Evolutionary conservation across 192 early-diverging fungal genomes (phyloP).

Genomic region (Backusella morwellensis): DNA sequence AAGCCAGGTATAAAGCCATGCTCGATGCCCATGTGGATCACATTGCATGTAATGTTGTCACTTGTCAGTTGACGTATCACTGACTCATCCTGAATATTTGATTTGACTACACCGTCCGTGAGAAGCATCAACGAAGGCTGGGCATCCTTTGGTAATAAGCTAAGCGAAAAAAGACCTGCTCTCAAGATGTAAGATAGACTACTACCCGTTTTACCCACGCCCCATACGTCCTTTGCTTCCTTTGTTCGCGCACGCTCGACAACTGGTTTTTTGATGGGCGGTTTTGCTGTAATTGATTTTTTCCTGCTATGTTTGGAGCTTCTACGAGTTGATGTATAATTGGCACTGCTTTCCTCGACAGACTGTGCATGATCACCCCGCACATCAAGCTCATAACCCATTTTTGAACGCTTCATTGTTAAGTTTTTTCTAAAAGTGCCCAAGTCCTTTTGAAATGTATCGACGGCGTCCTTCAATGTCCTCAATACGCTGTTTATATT

Average conservation of each 20-base stretch:
- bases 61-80: constrained; percentile 59
- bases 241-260: not conserved
- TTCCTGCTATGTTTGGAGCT: not conserved
- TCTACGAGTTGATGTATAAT: not conserved
- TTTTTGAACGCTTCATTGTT: constrained; percentile 31
- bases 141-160: constrained; percentile 42
- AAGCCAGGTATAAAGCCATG: constrained; percentile 62
- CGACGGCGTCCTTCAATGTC: constrained; percentile 37
- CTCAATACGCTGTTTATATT: constrained; percentile 39
- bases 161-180: constrained; percentile 53
- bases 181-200: constrained; percentile 55
- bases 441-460: constrained; percentile 41
- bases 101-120: constrained; percentile 76
- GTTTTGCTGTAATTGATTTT: not conserved
- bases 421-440: constrained; percentile 45
- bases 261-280: not conserved
- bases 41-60: constrained; percentile 60
- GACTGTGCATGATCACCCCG: constrained; percentile 18
- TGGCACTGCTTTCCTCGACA: constrained; percentile 4
- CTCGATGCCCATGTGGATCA: constrained; percentile 71
- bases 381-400: constrained; percentile 47
- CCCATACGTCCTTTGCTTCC: constrained; percentile 49
- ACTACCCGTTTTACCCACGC: constrained; percentile 53
- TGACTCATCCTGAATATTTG: constrained; percentile 60
- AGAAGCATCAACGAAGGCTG: constrained; percentile 56